Evolutionary conservation across 2,329 filamentous ascomycete genomes (phyloP).

Genomic region (Neonectria magnoliae): DNA sequence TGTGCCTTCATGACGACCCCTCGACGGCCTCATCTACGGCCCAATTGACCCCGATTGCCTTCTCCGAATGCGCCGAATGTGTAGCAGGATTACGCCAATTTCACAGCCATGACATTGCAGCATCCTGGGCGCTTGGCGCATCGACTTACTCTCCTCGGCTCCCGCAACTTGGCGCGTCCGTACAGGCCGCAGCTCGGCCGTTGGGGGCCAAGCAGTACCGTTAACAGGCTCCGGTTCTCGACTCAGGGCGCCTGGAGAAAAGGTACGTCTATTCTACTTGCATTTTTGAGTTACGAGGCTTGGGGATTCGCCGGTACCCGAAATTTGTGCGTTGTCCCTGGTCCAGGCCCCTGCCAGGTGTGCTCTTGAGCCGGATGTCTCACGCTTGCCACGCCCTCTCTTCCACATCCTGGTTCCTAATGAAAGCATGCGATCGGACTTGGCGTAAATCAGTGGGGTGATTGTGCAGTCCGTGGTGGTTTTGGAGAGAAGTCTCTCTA

Average conservation of each 20-base stretch:
- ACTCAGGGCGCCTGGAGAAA: conserved; percentile 39
- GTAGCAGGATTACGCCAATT: conserved; percentile 10
- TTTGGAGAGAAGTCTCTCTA: background rate
- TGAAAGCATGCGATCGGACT: background rate
- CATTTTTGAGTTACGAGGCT: background rate
- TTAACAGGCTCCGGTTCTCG: conserved; percentile 41
- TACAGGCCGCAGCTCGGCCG: conserved; percentile 23
- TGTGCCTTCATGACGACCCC: conserved; percentile 20
- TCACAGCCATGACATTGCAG: conserved; percentile 39
- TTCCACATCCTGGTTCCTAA: conserved; percentile 1
- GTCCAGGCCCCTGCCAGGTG: background rate
- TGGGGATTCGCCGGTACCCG: background rate
- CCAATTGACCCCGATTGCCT: conserved; percentile 21
- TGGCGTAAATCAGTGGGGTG: background rate
- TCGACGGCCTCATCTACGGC: conserved; percentile 22
- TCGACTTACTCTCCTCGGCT: conserved; percentile 34
- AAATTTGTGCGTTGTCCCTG: background rate
- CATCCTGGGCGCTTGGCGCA: conserved; percentile 42
- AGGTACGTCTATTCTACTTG: conserved; percentile 38
- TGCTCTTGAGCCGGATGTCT: background rate
- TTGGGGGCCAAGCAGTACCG: conserved; percentile 33
- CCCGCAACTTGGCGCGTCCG: conserved; percentile 31
- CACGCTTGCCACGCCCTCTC: background rate
- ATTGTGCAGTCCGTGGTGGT: background rate
- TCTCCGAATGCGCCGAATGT: background rate